phyloP scores from a whole-genome alignment of 129 eudicot genomes.

The Dittrichia graveolens region DNA sequence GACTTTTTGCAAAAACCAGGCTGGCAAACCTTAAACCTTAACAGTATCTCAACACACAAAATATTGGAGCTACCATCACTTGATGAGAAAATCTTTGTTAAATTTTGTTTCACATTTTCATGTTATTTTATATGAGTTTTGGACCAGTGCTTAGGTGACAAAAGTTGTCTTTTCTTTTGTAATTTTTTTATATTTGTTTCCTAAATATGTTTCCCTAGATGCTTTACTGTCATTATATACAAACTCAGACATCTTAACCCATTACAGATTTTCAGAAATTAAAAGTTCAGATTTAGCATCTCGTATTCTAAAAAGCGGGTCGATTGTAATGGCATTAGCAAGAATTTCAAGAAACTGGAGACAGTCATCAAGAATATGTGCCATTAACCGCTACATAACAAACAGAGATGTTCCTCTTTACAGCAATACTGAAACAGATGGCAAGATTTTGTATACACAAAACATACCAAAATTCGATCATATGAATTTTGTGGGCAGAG shows the following conservation, averaged over 20 bases:
- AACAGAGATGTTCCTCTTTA: slow-evolving; percentile 32
- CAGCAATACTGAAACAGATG: slow-evolving; percentile 29
- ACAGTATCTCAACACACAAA: background rate
- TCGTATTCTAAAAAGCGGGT: slow-evolving; percentile 1
- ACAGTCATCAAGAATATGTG: slow-evolving; percentile 44
- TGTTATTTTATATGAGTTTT: background rate
- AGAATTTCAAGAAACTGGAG: slow-evolving; percentile 74
- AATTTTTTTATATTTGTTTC: slow-evolving; percentile 12
- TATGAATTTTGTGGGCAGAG: slow-evolving; percentile 46
- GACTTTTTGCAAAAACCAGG: slow-evolving; percentile 6
- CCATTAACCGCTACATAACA: slow-evolving; percentile 37
- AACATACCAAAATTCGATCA: slow-evolving; percentile 35
- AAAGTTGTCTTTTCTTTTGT: slow-evolving; percentile 30
- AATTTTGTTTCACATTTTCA: slow-evolving; percentile 24
- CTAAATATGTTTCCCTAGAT: slow-evolving; percentile 8
- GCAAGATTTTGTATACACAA: slow-evolving; percentile 40
- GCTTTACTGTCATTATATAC: background rate
- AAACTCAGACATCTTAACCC: background rate
- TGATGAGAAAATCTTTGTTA: slow-evolving; percentile 40
- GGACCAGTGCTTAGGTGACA: slow-evolving; percentile 21
- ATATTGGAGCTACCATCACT: slow-evolving; percentile 45
- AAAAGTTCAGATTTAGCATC: slow-evolving; percentile 18
- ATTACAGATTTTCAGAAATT: background rate
- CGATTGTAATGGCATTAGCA: slow-evolving; percentile 68
- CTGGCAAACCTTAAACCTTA: slow-evolving; percentile 16